Conservation (phyloP, 768 basidiomycete species). For the Boletales sp. region DNA sequence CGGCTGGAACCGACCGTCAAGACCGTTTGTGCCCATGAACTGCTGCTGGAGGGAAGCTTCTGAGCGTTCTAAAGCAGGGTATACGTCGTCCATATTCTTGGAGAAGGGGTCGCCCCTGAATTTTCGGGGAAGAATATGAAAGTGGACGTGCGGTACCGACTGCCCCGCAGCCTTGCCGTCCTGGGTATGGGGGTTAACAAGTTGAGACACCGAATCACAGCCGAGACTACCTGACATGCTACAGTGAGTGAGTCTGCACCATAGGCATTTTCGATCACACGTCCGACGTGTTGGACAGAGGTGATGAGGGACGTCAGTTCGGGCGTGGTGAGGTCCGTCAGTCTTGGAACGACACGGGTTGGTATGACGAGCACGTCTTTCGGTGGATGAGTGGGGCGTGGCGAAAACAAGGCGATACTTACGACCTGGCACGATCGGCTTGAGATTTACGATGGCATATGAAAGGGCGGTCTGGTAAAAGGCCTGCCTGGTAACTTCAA, state of each 20-base stretch:
- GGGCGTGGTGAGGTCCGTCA: slow-evolving; percentile 51
- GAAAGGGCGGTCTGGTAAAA: slow-evolving; percentile 70
- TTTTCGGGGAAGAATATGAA: slow-evolving; percentile 87
- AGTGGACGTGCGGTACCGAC: slow-evolving; percentile 79
- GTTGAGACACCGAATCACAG: neutral
- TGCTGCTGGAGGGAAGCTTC: slow-evolving; percentile 50
- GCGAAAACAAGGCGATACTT: slow-evolving; percentile 32
- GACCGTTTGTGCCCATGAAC: slow-evolving; percentile 19
- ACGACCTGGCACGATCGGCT: slow-evolving; percentile 94
- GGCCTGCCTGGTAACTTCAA: slow-evolving; percentile 73
- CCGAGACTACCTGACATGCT: slow-evolving; percentile 71
- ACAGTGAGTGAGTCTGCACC: slow-evolving; percentile 81
- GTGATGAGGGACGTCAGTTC: slow-evolving; percentile 82
- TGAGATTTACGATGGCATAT: slow-evolving; percentile 91
- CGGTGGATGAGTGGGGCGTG: slow-evolving; percentile 1
- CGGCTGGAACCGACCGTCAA: slow-evolving; percentile 29
- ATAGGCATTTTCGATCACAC: slow-evolving; percentile 77
- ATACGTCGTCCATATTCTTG: slow-evolving; percentile 64
- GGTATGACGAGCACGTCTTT: slow-evolving; percentile 65
- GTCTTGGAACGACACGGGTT: slow-evolving; percentile 50
- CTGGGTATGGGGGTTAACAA: slow-evolving; percentile 35
- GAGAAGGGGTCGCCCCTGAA: slow-evolving; percentile 64
- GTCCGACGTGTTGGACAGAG: slow-evolving; percentile 76
- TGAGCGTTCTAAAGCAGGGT: slow-evolving; percentile 70
- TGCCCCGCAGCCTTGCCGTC: slow-evolving; percentile 87